phyloP scores from a whole-genome alignment of 2,329 filamentous ascomycete species.

The Scolecobasidium constrictum region DNA sequence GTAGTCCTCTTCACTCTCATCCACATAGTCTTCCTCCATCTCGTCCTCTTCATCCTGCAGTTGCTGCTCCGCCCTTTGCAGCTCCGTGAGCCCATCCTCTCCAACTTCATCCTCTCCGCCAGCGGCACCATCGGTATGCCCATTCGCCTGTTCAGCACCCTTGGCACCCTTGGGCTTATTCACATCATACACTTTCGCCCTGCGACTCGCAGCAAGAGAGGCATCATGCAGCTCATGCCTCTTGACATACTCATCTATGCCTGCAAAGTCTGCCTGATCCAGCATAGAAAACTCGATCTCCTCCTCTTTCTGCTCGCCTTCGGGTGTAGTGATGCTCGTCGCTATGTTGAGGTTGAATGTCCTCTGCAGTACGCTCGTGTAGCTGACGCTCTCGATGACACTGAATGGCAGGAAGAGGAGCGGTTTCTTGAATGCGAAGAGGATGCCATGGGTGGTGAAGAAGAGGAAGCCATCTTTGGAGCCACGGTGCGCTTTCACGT shows the following conservation, averaged over 20 bases:
- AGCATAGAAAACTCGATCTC: slow-evolving; percentile 57
- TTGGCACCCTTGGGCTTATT: slow-evolving; percentile 27
- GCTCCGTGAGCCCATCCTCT: slow-evolving; percentile 29
- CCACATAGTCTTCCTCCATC: slow-evolving; percentile 12
- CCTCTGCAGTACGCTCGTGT: slow-evolving; percentile 52
- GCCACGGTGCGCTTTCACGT: slow-evolving; percentile 52
- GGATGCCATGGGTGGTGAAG: slow-evolving; percentile 48
- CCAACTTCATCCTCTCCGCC: slow-evolving; percentile 26
- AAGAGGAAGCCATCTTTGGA: slow-evolving; percentile 59
- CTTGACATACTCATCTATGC: slow-evolving; percentile 53
- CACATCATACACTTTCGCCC: slow-evolving; percentile 49
- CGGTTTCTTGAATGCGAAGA: slow-evolving; percentile 57
- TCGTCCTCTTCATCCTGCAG: slow-evolving; percentile 17
- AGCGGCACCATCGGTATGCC: slow-evolving; percentile 16
- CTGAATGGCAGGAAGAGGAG: slow-evolving; percentile 51
- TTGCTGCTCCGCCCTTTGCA: slow-evolving; percentile 28
- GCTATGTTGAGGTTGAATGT: slow-evolving; percentile 55
- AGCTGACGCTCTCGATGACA: slow-evolving; percentile 47
- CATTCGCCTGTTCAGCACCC: slow-evolving; percentile 18
- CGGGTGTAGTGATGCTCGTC: slow-evolving; percentile 21
- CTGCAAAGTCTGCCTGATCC: slow-evolving; percentile 51
- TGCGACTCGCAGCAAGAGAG: slow-evolving; percentile 47
- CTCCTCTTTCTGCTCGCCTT: slow-evolving; percentile 22
- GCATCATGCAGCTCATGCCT: slow-evolving; percentile 51
- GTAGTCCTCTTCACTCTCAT: slow-evolving; percentile 1